A percentile compares a stretch with the other conserved stretches of the same genome.
These are phyloP conservation scores for Candida gigantensis DNA, from an alignment of 1,139 yeast genomes.

Conservation along the genomic window DNA sequence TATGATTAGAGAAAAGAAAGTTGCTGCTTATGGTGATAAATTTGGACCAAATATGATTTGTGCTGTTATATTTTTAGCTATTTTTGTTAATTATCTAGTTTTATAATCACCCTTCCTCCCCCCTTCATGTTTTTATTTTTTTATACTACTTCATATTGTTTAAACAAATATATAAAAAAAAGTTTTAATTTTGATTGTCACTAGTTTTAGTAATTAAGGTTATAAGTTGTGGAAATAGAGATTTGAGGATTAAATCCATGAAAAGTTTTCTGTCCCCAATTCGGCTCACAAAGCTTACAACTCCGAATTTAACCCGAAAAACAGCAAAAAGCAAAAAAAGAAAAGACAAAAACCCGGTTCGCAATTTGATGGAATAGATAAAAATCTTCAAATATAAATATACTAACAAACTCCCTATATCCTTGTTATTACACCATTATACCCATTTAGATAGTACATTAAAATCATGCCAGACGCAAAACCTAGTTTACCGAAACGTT, in stretches of 20 bases:
- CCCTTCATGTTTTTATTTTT: slow-evolving; percentile 47
- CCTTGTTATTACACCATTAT: too few relatives aligned
- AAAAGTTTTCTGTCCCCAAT: too few relatives aligned
- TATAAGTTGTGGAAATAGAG: too few relatives aligned
- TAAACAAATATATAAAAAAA: too few relatives aligned
- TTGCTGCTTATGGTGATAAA: slow-evolving; percentile 83
- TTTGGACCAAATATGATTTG: slow-evolving; percentile 88
- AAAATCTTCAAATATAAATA: slow-evolving; percentile 1
- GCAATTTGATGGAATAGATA: slow-evolving; percentile 13
- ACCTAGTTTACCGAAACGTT: too few relatives aligned
- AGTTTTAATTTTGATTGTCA: not conserved
- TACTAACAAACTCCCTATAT: slow-evolving; percentile 1
- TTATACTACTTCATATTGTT: slow-evolving; percentile 3
- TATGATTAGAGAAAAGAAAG: slow-evolving; percentile 78
- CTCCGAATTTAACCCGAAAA: too few relatives aligned
- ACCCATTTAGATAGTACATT: too few relatives aligned
- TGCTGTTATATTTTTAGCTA: slow-evolving; percentile 67
- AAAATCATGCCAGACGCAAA: not conserved
- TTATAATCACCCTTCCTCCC: slow-evolving; percentile 54
- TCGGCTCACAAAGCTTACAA: too few relatives aligned
- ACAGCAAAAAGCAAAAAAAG: too few relatives aligned
- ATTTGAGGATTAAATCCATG: too few relatives aligned
- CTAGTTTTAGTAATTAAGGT: not conserved
- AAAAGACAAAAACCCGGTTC: too few relatives aligned
- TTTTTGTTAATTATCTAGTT: slow-evolving; percentile 37